A percentile compares a stretch with the other conserved stretches of the same genome.
These are phyloP conservation scores for Colletotrichum scovillei DNA, from an alignment of 2,329 filamentous ascomycete genomes.

Conservation along the genomic window DNA sequence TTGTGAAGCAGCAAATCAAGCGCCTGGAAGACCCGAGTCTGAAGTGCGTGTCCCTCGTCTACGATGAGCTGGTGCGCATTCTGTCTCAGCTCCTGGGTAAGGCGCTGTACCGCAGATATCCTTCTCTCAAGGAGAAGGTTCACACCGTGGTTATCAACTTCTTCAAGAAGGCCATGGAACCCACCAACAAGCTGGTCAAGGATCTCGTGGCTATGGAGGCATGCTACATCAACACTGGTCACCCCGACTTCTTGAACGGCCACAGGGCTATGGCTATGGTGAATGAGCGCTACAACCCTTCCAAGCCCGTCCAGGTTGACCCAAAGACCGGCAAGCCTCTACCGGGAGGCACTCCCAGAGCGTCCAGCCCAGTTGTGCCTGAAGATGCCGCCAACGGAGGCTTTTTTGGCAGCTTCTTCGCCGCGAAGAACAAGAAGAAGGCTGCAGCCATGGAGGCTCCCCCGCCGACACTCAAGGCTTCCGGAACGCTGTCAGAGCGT, in stretches of 20 bases:
- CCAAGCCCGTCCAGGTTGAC: slow-evolving; percentile 93
- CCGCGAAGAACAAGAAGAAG: slow-evolving; percentile 99
- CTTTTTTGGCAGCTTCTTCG: slow-evolving; percentile 99
- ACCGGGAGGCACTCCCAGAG: slow-evolving; percentile 75
- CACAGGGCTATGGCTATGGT: slow-evolving; percentile 98
- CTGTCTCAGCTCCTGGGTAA: slow-evolving; percentile 90
- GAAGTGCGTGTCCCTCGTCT: slow-evolving; percentile 97
- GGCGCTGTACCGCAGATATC: slow-evolving; percentile 91
- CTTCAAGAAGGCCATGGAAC: slow-evolving; percentile 98
- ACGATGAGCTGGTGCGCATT: slow-evolving; percentile 97
- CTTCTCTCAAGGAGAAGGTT: slow-evolving; percentile 96
- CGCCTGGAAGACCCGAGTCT: slow-evolving; percentile 94
- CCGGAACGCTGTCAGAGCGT: slow-evolving; percentile 91
- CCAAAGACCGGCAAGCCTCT: slow-evolving; percentile 98
- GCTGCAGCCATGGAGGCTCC: slow-evolving; percentile 99
- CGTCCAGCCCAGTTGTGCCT: slow-evolving; percentile 78
- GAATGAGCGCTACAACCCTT: slow-evolving; percentile 86
- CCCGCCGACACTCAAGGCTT: slow-evolving; percentile 92
- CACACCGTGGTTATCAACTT: slow-evolving; percentile 91
- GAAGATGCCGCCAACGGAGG: slow-evolving; percentile 72
- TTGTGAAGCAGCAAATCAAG: slow-evolving; percentile 99
- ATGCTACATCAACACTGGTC: slow-evolving; percentile 98
- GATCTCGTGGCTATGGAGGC: slow-evolving; percentile 96
- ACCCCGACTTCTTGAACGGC: slow-evolving; percentile 97
- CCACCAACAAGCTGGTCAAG: slow-evolving; percentile 94